phyloP scores from a whole-genome alignment of 768 basidiomycete species.

The Boletales sp. region DNA sequence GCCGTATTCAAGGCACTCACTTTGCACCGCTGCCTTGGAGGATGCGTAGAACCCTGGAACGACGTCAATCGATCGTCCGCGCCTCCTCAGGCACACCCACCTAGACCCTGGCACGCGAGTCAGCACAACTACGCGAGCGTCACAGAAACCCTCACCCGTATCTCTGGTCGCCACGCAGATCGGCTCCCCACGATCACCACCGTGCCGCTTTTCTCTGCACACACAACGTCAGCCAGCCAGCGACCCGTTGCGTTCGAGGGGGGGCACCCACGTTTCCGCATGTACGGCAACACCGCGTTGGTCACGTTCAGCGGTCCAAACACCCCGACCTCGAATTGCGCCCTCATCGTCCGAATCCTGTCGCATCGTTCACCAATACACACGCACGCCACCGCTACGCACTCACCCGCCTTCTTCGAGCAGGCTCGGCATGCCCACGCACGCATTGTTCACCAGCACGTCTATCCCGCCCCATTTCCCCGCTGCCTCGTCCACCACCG shows the following conservation, averaged over 20 bases:
- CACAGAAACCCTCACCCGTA: conserved; percentile 23
- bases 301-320: conserved; percentile 47
- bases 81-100: too few species aligned
- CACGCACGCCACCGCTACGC: neutral
- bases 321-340: conserved; percentile 39
- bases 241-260: neutral
- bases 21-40: conserved; percentile 60
- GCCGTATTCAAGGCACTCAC: conserved; percentile 27
- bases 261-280: conserved; percentile 33
- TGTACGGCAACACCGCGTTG: conserved; percentile 46
- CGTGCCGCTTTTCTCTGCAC: conserved; percentile 37
- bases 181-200: conserved; percentile 55
- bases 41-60: conserved; percentile 43
- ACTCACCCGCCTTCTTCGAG: conserved; percentile 57
- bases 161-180: conserved; percentile 47
- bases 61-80: too few species aligned
- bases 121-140: neutral
- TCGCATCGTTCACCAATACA: too few species aligned
- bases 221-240: neutral
- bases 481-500: too few species aligned
- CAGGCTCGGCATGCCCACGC: conserved; percentile 40
- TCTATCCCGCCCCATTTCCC: conserved; percentile 50
- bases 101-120: neutral
- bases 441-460: conserved; percentile 66
- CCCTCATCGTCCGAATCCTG: conserved; percentile 6